Evolutionary conservation across 129 eudicot genomes (phyloP).

Genomic region (Artemisia argyi): DNA sequence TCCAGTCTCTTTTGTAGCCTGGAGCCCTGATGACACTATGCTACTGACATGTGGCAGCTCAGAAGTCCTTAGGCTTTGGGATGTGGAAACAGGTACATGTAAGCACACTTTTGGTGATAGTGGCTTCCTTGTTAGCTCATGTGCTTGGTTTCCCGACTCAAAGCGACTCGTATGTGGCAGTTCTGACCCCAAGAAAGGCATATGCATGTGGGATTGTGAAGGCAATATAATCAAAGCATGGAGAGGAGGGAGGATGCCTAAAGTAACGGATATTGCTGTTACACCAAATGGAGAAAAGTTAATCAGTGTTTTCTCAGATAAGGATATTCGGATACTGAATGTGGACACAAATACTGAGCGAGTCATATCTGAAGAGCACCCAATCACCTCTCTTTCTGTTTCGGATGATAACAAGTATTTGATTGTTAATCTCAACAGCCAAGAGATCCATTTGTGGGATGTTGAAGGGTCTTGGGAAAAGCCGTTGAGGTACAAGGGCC

Average conservation of each 20-base stretch:
- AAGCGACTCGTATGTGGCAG: slow-evolving; percentile 82
- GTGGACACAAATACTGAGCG: slow-evolving; percentile 63
- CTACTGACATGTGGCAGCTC: slow-evolving; percentile 80
- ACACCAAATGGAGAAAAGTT: slow-evolving; percentile 80
- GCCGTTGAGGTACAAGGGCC: slow-evolving; percentile 69
- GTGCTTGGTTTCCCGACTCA: slow-evolving; percentile 96
- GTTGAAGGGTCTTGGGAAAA: slow-evolving; percentile 59
- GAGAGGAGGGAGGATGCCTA: slow-evolving; percentile 90
- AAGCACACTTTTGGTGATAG: slow-evolving; percentile 71
- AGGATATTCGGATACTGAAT: slow-evolving; percentile 70
- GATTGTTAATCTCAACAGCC: slow-evolving; percentile 77
- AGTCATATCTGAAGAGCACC: slow-evolving; percentile 71
- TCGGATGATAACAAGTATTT: slow-evolving; percentile 69
- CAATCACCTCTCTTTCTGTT: slow-evolving; percentile 75
- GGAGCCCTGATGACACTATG: slow-evolving; percentile 97
- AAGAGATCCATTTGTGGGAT: slow-evolving; percentile 97
- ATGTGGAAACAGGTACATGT: slow-evolving; percentile 78
- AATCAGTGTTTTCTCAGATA: slow-evolving; percentile 65
- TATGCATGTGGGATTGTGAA: slow-evolving; percentile 84
- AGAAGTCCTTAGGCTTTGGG: slow-evolving; percentile 90
- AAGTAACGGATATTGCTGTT: slow-evolving; percentile 80
- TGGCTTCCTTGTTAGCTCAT: slow-evolving; percentile 71
- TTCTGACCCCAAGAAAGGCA: slow-evolving; percentile 78
- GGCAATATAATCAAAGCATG: slow-evolving; percentile 84
- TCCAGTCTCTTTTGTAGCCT: slow-evolving; percentile 80